Evolutionary conservation across 345 rosid species (phyloP).

Genomic region (Gossypium sturtianum): DNA sequence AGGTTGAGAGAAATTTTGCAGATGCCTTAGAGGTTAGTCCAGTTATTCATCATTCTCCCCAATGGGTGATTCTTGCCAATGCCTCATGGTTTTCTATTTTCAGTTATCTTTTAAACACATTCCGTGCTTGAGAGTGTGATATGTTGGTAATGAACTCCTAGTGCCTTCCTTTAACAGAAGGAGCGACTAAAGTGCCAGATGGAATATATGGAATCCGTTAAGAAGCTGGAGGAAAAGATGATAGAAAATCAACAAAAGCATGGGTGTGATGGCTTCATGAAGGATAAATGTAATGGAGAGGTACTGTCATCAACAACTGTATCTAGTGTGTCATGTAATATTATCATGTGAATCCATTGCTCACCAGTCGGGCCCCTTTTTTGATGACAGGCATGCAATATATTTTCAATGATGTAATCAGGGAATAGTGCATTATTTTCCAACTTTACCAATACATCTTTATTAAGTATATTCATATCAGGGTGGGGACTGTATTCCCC

Average conservation of each 20-base stretch:
- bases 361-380: slow-evolving; percentile 3
- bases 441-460: neutral
- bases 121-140: neutral
- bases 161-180: slow-evolving; percentile 39
- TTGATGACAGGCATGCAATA: neutral
- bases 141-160: neutral
- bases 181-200: slow-evolving; percentile 79
- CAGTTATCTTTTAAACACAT: neutral
- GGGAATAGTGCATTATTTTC: neutral
- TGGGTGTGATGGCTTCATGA: slow-evolving; percentile 35
- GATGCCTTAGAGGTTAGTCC: slow-evolving; percentile 81
- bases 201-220: slow-evolving; percentile 88
- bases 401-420: neutral
- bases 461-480: neutral
- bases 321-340: neutral
- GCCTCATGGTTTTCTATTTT: neutral
- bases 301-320: slow-evolving; percentile 23
- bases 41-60: slow-evolving; percentile 2
- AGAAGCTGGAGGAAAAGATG: slow-evolving; percentile 89
- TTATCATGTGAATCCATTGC: neutral
- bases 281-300: slow-evolving; percentile 44
- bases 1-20: slow-evolving; percentile 74
- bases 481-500: neutral
- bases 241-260: slow-evolving; percentile 54
- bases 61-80: neutral